phyloP scores from a whole-genome alignment of 768 basidiomycete species.

The Gloeophyllum trabeum region DNA sequence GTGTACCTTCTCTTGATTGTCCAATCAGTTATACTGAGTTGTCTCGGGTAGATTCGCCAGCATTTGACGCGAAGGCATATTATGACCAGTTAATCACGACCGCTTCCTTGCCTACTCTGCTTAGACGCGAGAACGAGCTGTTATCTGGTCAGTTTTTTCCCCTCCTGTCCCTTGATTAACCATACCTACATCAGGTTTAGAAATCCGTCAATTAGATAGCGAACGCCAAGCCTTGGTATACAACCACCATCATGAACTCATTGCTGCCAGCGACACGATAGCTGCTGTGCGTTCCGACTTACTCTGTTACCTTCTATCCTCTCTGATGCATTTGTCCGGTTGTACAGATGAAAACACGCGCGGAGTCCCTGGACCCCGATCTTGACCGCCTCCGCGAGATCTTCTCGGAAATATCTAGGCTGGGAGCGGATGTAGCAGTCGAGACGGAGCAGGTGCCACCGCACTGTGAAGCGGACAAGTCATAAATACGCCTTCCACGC shows the following conservation, averaged over 20 bases:
- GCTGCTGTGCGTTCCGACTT: conserved; percentile 43
- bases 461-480: too few species aligned
- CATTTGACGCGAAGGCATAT: conserved; percentile 75
- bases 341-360: conserved; percentile 76
- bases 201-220: conserved; percentile 79
- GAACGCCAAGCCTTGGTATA: conserved; percentile 89
- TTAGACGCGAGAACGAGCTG: conserved; percentile 79
- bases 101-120: conserved; percentile 55
- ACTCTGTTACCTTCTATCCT: neutral
- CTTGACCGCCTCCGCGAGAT: conserved; percentile 71
- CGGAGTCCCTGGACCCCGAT: conserved; percentile 77
- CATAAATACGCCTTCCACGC: too few species aligned
- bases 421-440: conserved; percentile 54
- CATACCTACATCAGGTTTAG: conserved; percentile 23
- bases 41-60: conserved; percentile 49
- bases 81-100: conserved; percentile 84
- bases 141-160: conserved; percentile 37
- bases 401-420: conserved; percentile 79
- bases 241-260: conserved; percentile 91
- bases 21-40: neutral
- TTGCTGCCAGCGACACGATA: conserved; percentile 89
- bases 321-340: neutral
- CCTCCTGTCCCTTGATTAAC: neutral
- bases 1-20: conserved; percentile 9
- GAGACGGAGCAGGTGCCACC: too few species aligned